Base-by-base conservation (phyloP, 1,284 basidiomycete genomes). In the Heterobasidion irregulare region DNA sequence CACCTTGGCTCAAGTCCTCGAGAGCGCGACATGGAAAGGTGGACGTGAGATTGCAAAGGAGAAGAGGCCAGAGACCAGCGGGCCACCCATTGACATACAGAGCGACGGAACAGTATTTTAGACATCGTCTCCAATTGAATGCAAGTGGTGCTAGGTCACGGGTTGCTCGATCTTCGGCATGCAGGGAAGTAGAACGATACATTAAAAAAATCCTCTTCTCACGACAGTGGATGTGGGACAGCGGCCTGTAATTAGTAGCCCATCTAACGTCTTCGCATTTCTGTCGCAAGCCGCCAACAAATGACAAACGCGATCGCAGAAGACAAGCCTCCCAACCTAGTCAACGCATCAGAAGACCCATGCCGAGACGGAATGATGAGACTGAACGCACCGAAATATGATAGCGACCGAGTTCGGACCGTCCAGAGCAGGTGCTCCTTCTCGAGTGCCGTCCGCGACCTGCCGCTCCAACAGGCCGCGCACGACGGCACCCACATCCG, bases 21-120 rank as follows among this genome's bases (percentile, higher is more conserved):
- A 98, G 70, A 86, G 86, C 52, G 94, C 93, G 1, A 98, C 94
- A 0, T 98, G 95, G 96, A 96, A 95, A 66, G 94, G 92, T 2
- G 95, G 90, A 0, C 77, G 94, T 6, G 92, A 96, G 71, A 92
- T 98, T 49, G 95, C 95, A 0, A 89, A 84, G 67, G 70, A 78
- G 65, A 86, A 83, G 67, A 74, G 94, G 15, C 86, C 86, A 0
- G 72, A 76, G 48, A 86, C 82, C 0, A 84, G 86, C 2, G 92
- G 92, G 0, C 94, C 93, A 0, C 94, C 94, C 0, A 92, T 96
- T 64, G 88, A 91, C 57, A 89, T 92, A 56, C 78, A 86, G 58
- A 91, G 89, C 58, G 91, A 93, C 59, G 91, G 91, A 0, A 93
- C 90, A 0, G 82, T 94, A 0, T 93, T 93, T 67, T 93, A 61